Conservation (phyloP, 23 red algal genomes). For the Gracilaria vermiculophylla region DNA sequence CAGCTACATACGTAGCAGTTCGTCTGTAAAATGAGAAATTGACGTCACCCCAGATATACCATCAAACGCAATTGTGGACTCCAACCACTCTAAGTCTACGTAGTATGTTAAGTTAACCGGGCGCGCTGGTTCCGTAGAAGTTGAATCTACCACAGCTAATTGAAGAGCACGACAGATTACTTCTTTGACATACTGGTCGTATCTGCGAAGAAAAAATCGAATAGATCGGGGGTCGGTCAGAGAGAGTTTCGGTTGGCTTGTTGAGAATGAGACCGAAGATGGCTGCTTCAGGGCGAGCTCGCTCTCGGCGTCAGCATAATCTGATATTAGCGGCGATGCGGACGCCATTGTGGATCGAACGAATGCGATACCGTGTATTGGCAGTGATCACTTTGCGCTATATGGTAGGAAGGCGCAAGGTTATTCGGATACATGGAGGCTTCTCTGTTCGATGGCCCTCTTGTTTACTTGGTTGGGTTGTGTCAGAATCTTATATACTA, state of each 20-base stretch:
- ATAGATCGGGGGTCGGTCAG: conserved; percentile 4
- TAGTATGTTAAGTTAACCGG: conserved; percentile 8
- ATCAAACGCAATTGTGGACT: conserved; percentile 4
- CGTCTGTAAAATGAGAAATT: not conserved
- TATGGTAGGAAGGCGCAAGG: too few relatives aligned
- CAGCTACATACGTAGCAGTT: not conserved
- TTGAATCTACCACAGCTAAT: not conserved
- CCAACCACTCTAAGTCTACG: conserved; percentile 8
- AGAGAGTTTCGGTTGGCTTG: not conserved
- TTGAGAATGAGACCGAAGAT: not conserved
- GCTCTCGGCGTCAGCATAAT: not conserved
- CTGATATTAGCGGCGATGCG: not conserved
- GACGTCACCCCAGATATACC: not conserved
- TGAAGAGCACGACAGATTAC: not conserved
- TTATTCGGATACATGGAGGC: too few relatives aligned
- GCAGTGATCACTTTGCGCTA: too few relatives aligned
- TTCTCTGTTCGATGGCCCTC: too few relatives aligned
- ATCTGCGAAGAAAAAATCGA: not conserved
- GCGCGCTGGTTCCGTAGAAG: not conserved
- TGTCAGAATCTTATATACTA: too few relatives aligned
- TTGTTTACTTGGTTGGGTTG: too few relatives aligned
- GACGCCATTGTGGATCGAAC: too few relatives aligned
- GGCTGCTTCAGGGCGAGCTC: not conserved
- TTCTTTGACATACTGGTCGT: conserved; percentile 16
- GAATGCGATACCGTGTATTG: too few relatives aligned